Conservation (phyloP, 208 protist genomes). For the Tritrichomonas musculus region DNA sequence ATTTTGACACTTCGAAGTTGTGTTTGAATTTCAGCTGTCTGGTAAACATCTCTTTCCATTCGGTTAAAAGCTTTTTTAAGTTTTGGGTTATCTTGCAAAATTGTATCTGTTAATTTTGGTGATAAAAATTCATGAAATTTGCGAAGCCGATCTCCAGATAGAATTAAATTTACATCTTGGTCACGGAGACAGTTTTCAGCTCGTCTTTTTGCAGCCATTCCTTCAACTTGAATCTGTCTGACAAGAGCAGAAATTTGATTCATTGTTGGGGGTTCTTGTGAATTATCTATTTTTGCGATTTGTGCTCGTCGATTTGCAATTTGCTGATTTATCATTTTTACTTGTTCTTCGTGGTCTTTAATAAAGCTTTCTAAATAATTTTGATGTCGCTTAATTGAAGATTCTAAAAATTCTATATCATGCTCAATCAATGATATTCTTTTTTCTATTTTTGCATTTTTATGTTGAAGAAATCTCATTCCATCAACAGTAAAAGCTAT, state of each 20-base stretch:
- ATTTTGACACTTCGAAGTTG: not conserved
- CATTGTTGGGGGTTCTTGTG: not conserved
- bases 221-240: constrained; percentile 14
- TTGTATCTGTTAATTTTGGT: not conserved
- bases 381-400: not conserved
- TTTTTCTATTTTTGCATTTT: not conserved
- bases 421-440: not conserved
- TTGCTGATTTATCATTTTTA: not conserved
- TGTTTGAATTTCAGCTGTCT: constrained; percentile 7
- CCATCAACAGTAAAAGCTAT: not conserved
- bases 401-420: not conserved
- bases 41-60: constrained; percentile 6
- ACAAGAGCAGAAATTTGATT: constrained; percentile 15
- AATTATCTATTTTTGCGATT: not conserved
- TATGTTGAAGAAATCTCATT: not conserved
- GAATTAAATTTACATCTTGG: not conserved
- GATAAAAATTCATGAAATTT: not conserved
- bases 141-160: not conserved
- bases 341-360: not conserved
- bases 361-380: not conserved
- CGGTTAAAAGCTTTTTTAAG: not conserved
- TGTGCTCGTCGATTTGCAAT: not conserved
- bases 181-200: not conserved
- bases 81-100: not conserved
- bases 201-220: not conserved